Base-by-base conservation (phyloP, 805 yeast genomes). In the Saccharomycopsis sp. region DNA sequence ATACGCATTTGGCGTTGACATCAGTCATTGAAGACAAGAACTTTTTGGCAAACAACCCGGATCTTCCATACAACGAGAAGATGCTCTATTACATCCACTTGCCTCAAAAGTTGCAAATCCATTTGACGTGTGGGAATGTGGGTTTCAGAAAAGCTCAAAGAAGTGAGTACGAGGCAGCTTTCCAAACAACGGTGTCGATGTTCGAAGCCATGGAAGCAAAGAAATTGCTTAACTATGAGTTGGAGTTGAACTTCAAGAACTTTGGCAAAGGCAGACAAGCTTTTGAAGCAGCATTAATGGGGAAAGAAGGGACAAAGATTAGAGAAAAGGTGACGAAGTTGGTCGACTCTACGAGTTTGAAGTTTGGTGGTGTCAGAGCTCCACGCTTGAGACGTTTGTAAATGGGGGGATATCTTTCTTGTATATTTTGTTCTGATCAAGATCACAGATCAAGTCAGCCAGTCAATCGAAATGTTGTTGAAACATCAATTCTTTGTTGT, bases 201-300 rank as follows among this genome's bases (percentile, higher is more conserved):
- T 86, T 89, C 61, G 70, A 77, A 48, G 59, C 69, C 49, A 82
- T 89, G 56, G 76, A 75, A 61, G 82, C 77, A 56, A 71, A 67
- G 48, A 71, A 69, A 27, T 64, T 69, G 42, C 57, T 77, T 35
- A 74, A 73, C 49, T n/a, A 25, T n/a, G 71, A 77, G 48, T 65
- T 89, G 20, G 96, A 89, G 59, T 59, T 89, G 33, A 75, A 85
- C 16, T 65, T 87, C 52, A 77, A 78, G 50, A 84, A 84, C 50
- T 86, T 80, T 52, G 95, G 96, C 39, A 83, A 83, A 55, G 95
- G 95, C 31, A 75, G 96, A 60, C 77, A 75, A 47, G 95, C 95
- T 1, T 88, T 92, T 51, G 63, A 77, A 42, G 79, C 77, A 39
- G 95, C 94, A 2, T 69, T 89, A 50, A 75, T 75, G 53, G 96